Evolutionary conservation across 2,329 filamentous ascomycete species (phyloP), one percentile per base, ranked within the genome.

Genomic region (Chalara sp.): DNA sequence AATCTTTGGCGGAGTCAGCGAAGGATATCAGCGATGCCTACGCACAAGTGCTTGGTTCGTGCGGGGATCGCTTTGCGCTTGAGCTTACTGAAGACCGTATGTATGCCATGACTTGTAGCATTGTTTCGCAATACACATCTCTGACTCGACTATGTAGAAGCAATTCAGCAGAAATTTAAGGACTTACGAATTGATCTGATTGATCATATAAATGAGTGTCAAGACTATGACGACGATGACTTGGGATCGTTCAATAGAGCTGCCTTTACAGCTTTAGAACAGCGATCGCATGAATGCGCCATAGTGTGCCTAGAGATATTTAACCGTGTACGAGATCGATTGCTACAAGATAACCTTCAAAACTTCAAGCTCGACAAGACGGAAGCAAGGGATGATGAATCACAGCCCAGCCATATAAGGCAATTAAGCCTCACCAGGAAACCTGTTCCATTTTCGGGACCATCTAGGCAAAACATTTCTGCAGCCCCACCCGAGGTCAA

Each of bases 221-320:
- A 58, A 33, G 60, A 61, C 42, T 60, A 59, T 32, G 61, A 63
- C 33, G 62, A 65, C 29, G 57, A 61, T 13, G 56, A 55, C 12
- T 8, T 10, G 35, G 53, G 58, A 21, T 54, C 52, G 3, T 65
- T 64, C 48, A 55, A 59, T 10, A 49, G 50, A 6, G 50, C 53
- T 41, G 53, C 56, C 21, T 64, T 63, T 35, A 43, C 44, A 2
- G 53, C 43, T 32, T 44, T 63, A 21, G 50, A 60, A 45, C 44
- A 58, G 32, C 50, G 62, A 54, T 57, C 55, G 13, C 44, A 62
- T 43, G 59, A 55, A 56, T 61, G 59, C 42, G 54, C 52, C 39
- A 49, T 51, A 29, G 56, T 56, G 47, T 63, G 60, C 49, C 46
- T 62, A 35, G 43, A 50, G 28, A 61, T 64, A 40, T 61, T 65